Evolutionary conservation across 2,329 filamentous ascomycete genomes (phyloP), one percentile per base, ranked within the genome.

Genomic region (Aspergillus puulaauensis): DNA sequence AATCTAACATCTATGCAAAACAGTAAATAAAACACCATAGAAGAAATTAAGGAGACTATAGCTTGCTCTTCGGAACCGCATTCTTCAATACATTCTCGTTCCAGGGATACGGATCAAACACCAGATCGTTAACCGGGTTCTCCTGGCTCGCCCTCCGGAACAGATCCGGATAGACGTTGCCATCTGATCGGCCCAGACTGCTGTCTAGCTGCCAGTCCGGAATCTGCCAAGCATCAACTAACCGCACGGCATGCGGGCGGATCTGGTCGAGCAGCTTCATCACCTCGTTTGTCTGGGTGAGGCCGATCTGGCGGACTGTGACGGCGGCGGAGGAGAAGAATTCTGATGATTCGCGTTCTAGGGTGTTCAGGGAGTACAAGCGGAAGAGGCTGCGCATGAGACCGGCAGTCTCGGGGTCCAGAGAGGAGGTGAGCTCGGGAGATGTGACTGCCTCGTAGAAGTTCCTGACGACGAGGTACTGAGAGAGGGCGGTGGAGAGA

Each of bases 391-490:
- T 86, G 75, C 86, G 83, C 65, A 91, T 75, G 9, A 90, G 68
- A 0, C 73, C 73, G 14, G 83, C 75, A 0, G 87, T 89, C 55
- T 82, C 79, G 0, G 79, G 67, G 68, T 87, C 84, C 31, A 90
- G 76, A 15, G 82, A 77, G 12, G 79, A 71, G n/a, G 74, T 74
- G 11, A 83, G 80, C 7, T 79, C 69, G 6, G 81, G 76, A 5
- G 80, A 79, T 39, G 86, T 83, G 19, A 93, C 83, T 2, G 84
- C 79, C 4, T 86, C 80, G 75, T 95, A 90, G 77, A 91, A 92
- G 78, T 87, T 90, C 80, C 90, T 91, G 62, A 91, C 88, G 0
- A 91, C 83, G 64, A 91, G 82, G 73, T 91, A 91, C 73, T 92
- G 88, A 0, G 87, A 88, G 71, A 90, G 88, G 0, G 89, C 89